Percentiles rank a stretch among this genome's conserved stretches.
Conservation (phyloP, 306 rosid genomes). For the Fragaria vesca region DNA sequence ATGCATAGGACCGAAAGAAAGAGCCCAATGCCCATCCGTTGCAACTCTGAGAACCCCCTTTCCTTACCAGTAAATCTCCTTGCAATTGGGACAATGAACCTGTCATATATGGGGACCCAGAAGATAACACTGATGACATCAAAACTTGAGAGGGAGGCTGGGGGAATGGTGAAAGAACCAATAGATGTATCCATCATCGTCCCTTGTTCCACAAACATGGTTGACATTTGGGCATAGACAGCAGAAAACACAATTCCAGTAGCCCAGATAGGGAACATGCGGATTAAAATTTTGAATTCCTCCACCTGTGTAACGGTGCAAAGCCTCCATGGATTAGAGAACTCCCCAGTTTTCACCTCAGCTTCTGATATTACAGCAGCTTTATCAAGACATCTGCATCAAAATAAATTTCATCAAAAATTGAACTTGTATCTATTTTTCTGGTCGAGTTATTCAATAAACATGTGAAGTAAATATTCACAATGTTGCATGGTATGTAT, state of each 20-base stretch:
- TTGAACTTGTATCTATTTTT: not conserved
- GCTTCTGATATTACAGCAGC: slow-evolving; percentile 72
- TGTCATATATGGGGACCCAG: slow-evolving; percentile 90
- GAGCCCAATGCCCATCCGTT: slow-evolving; percentile 95
- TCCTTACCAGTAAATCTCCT: slow-evolving; percentile 76
- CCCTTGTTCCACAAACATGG: slow-evolving; percentile 95
- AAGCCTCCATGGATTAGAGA: slow-evolving; percentile 74
- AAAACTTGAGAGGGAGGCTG: slow-evolving; percentile 86
- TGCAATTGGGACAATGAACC: slow-evolving; percentile 73
- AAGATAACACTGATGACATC: slow-evolving; percentile 80
- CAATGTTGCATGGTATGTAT: not conserved
- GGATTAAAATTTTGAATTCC: slow-evolving; percentile 87
- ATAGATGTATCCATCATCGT: slow-evolving; percentile 68
- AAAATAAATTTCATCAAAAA: slow-evolving; percentile 1
- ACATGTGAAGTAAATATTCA: not conserved
- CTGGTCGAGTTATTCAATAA: not conserved
- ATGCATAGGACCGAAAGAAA: slow-evolving; percentile 75
- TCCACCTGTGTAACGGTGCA: slow-evolving; percentile 96
- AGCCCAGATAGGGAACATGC: slow-evolving; percentile 97
- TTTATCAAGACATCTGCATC: slow-evolving; percentile 83
- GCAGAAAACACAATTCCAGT: slow-evolving; percentile 83
- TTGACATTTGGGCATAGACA: slow-evolving; percentile 94
- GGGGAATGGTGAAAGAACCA: slow-evolving; percentile 85
- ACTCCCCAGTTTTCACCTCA: slow-evolving; percentile 53
- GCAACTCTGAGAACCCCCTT: slow-evolving; percentile 90